Percentiles rank a stretch among this genome's conserved stretches.
These are phyloP conservation scores for Anethum foeniculum DNA, from an alignment of 140 eudicot genomes.

Conservation along the genomic window DNA sequence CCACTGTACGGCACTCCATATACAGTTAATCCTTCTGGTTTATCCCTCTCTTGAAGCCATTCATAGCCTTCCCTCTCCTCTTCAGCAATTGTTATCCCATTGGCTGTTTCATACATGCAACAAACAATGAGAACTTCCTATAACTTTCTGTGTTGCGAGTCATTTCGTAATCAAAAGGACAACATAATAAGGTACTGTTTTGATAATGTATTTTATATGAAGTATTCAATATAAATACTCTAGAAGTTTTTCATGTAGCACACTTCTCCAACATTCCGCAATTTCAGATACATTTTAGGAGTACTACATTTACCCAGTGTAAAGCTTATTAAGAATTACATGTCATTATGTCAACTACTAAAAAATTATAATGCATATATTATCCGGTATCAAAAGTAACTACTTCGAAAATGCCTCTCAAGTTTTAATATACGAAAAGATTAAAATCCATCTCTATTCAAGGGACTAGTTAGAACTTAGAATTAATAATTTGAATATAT, in stretches of 20 bases:
- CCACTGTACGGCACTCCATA: slow-evolving; percentile 61
- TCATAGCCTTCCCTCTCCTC: slow-evolving; percentile 43
- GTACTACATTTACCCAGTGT: background rate
- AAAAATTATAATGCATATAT: background rate
- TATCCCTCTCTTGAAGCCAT: slow-evolving; percentile 83
- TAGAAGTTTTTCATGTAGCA: background rate
- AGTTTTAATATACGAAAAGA: background rate
- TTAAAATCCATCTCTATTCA: background rate
- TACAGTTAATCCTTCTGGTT: slow-evolving; percentile 51
- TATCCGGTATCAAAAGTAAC: background rate
- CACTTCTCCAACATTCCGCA: background rate
- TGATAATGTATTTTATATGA: background rate
- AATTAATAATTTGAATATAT: background rate
- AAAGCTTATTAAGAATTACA: background rate
- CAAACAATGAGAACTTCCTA: background rate
- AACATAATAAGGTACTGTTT: background rate
- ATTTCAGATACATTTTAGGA: background rate
- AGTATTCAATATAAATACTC: background rate
- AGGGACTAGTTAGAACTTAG: background rate
- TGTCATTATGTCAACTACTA: background rate
- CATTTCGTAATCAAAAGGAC: background rate
- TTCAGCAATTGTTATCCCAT: slow-evolving; percentile 31
- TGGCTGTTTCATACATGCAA: slow-evolving; percentile 26
- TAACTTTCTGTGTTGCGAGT: background rate
- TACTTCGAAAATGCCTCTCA: background rate